These are phyloP conservation scores for Linum tenue DNA, from an alignment of 345 rosid genomes.

Conservation along the genomic window DNA sequence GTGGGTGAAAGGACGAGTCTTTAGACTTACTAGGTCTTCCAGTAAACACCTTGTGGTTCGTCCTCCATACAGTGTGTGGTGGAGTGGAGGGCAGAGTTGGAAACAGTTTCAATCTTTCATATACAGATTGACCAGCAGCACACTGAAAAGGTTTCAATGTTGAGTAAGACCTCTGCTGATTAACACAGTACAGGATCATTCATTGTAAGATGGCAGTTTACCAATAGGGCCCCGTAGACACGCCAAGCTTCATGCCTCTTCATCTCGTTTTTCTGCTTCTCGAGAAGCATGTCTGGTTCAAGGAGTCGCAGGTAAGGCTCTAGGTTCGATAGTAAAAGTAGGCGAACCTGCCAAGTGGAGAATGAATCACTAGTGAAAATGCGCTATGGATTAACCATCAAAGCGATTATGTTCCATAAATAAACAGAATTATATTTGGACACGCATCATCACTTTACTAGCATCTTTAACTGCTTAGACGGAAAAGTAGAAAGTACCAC, in stretches of 20 bases:
- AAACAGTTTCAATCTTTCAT: slow-evolving; percentile 63
- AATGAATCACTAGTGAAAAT: not conserved
- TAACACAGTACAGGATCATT: slow-evolving; percentile 11
- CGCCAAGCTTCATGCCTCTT: slow-evolving; percentile 95
- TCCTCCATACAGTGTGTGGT: slow-evolving; percentile 32
- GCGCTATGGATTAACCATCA: not conserved
- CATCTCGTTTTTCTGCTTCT: slow-evolving; percentile 74
- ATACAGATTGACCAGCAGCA: slow-evolving; percentile 63
- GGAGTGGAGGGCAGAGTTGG: slow-evolving; percentile 53
- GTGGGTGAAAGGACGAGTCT: not conserved
- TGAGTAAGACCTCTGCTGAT: not conserved
- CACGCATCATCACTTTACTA: not conserved
- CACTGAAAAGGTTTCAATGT: slow-evolving; percentile 35
- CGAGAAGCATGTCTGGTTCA: slow-evolving; percentile 80
- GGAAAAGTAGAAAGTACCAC: slow-evolving; percentile 44
- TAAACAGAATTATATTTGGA: not conserved
- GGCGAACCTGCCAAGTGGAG: slow-evolving; percentile 46
- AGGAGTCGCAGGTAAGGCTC: slow-evolving; percentile 70
- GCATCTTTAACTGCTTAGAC: not conserved
- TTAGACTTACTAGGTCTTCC: slow-evolving; percentile 35
- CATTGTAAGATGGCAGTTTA: slow-evolving; percentile 24
- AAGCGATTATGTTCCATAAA: not conserved
- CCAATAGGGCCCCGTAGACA: slow-evolving; percentile 80
- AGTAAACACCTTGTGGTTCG: slow-evolving; percentile 38
- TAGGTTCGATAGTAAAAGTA: slow-evolving; percentile 69